These are phyloP conservation scores for Kodamaea alishanica DNA, from an alignment of 1,139 yeast genomes.

Conservation along the genomic window DNA sequence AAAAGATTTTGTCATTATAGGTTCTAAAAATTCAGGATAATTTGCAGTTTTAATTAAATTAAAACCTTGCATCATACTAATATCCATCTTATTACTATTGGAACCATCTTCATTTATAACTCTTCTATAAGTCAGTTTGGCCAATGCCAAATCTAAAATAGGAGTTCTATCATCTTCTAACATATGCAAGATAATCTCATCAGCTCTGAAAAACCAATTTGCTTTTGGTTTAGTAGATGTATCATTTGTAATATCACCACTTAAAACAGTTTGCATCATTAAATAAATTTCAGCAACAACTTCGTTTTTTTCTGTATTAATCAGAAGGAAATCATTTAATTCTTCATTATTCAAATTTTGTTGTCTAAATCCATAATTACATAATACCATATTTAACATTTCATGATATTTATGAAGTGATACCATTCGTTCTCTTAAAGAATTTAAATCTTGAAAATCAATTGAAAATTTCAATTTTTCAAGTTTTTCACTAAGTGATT, in stretches of 20 bases:
- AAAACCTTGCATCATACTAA: conserved; percentile 46
- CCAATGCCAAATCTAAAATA: conserved; percentile 39
- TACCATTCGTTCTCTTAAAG: conserved; percentile 27
- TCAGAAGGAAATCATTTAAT: conserved; percentile 32
- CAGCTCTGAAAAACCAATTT: conserved; percentile 64
- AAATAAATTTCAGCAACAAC: conserved; percentile 35
- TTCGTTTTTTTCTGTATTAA: conserved; percentile 28
- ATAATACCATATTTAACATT: conserved; percentile 22
- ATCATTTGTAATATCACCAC: conserved; percentile 32
- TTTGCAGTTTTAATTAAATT: conserved; percentile 32
- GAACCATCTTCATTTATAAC: conserved; percentile 45
- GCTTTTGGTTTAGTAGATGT: conserved; percentile 19
- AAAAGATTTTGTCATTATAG: conserved; percentile 18
- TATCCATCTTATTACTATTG: conserved; percentile 34
- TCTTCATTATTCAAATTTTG: conserved; percentile 32
- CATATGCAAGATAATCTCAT: conserved; percentile 41
- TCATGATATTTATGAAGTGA: conserved; percentile 27
- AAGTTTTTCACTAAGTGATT: conserved; percentile 30
- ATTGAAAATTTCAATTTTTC: conserved; percentile 42
- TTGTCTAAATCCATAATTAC: conserved; percentile 39
- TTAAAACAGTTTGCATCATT: conserved; percentile 37
- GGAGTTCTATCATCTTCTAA: conserved; percentile 43
- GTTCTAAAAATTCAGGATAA: conserved; percentile 38
- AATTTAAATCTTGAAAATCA: conserved; percentile 38
- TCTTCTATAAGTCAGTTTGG: conserved; percentile 44